phyloP scores from a whole-genome alignment of 2,329 filamentous ascomycete genomes.

The Hymenotorrendiella dingleyae region DNA sequence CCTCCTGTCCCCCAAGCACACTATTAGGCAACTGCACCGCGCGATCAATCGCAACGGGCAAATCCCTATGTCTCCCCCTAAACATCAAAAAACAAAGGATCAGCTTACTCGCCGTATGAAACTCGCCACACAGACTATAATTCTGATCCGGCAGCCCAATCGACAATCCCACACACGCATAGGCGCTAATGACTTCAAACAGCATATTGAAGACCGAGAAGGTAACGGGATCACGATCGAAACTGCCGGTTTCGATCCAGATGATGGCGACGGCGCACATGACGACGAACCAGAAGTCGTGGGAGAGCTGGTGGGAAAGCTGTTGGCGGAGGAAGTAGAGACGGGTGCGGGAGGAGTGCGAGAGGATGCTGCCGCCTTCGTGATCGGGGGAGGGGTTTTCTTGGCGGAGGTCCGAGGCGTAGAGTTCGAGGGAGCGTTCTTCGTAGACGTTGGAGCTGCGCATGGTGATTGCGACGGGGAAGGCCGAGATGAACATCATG shows the following conservation, averaged over 20 bases:
- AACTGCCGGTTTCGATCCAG: slow-evolving; percentile 53
- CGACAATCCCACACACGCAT: slow-evolving; percentile 57
- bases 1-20: not conserved
- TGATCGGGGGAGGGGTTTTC: not conserved
- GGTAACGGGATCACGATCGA: slow-evolving; percentile 41
- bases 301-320: slow-evolving; percentile 55
- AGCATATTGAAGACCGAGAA: slow-evolving; percentile 56
- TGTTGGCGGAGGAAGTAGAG: slow-evolving; percentile 35
- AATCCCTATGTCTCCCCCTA: slow-evolving; percentile 47
- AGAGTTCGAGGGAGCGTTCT: slow-evolving; percentile 59
- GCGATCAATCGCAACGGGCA: slow-evolving; percentile 50
- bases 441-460: slow-evolving; percentile 68
- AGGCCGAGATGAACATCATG: slow-evolving; percentile 62
- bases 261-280: slow-evolving; percentile 54
- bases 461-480: slow-evolving; percentile 57
- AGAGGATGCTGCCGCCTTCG: not conserved
- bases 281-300: slow-evolving; percentile 63
- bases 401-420: slow-evolving; percentile 29
- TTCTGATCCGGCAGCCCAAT: slow-evolving; percentile 47
- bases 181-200: slow-evolving; percentile 52
- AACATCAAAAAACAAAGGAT: slow-evolving; percentile 53
- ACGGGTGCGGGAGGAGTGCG: not conserved
- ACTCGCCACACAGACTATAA: slow-evolving; percentile 50
- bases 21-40: slow-evolving; percentile 32
- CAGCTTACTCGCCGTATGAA: slow-evolving; percentile 50